These are phyloP conservation scores for Phellopilus nigrolimitatus DNA, from an alignment of 1,284 basidiomycete genomes.

Conservation along the genomic window DNA sequence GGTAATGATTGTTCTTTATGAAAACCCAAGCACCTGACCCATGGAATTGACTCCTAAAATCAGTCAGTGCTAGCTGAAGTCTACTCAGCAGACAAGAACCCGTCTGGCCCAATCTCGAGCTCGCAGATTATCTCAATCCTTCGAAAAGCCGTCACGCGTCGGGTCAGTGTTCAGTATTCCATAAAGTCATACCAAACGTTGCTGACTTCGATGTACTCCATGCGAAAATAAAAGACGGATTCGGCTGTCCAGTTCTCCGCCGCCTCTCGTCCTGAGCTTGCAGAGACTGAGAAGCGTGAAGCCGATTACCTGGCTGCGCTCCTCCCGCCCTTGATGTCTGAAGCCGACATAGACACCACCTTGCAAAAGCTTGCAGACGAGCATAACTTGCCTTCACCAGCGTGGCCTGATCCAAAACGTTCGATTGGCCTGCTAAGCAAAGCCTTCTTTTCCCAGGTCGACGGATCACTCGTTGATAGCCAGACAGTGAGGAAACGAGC, in stretches of 20 bases:
- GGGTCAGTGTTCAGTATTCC: constrained; percentile 42
- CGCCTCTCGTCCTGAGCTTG: constrained; percentile 60
- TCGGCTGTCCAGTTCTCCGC: constrained; percentile 50
- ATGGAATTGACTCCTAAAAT: background rate
- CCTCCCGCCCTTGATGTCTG: constrained; percentile 54
- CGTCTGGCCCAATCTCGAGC: constrained; percentile 34
- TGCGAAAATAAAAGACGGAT: constrained; percentile 43
- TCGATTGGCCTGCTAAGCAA: constrained; percentile 50
- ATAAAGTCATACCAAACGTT: background rate
- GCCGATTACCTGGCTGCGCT: constrained; percentile 48
- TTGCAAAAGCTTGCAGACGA: constrained; percentile 39
- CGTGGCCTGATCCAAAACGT: constrained; percentile 32
- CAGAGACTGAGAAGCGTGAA: constrained; percentile 57
- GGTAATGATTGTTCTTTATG: constrained; percentile 30
- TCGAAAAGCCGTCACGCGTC: constrained; percentile 51
- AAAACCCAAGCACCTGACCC: background rate
- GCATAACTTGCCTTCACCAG: constrained; percentile 24
- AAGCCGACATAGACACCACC: constrained; percentile 47
- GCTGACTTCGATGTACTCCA: constrained; percentile 1
- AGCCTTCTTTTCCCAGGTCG: constrained; percentile 55
- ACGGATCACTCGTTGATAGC: constrained; percentile 53
- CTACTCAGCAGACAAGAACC: constrained; percentile 58
- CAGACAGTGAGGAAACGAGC: constrained; percentile 50
- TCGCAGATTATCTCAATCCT: constrained; percentile 47
- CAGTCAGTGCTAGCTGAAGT: constrained; percentile 68